phyloP scores from a whole-genome alignment of 2,329 filamentous ascomycete species.

The Basipetospora chlamydospora region DNA sequence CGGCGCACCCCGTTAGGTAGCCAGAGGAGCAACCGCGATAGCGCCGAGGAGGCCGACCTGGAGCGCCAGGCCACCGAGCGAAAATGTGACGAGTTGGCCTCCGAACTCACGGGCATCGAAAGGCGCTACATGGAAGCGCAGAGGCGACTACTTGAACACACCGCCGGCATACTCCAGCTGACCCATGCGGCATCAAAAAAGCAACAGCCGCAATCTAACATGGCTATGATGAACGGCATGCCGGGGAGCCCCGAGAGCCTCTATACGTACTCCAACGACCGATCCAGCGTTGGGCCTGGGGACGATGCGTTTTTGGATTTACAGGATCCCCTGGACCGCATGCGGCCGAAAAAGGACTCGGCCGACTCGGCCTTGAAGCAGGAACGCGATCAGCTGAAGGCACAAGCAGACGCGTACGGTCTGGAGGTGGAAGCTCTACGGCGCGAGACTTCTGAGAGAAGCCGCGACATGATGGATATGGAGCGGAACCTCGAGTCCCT shows the following conservation, averaged over 20 bases:
- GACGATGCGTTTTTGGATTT: slow-evolving; percentile 58
- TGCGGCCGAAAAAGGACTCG: slow-evolving; percentile 22
- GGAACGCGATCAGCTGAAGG: slow-evolving; percentile 24
- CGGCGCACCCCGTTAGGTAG: slow-evolving; percentile 34
- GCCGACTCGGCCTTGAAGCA: slow-evolving; percentile 35
- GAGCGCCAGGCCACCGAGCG: slow-evolving; percentile 62
- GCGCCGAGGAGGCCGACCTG: slow-evolving; percentile 49
- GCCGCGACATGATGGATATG: slow-evolving; percentile 42
- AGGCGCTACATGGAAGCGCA: slow-evolving; percentile 63
- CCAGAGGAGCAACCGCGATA: slow-evolving; percentile 31
- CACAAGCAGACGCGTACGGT: slow-evolving; percentile 18
- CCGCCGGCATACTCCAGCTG: slow-evolving; percentile 79
- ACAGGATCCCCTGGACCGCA: slow-evolving; percentile 42
- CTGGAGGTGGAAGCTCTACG: slow-evolving; percentile 22
- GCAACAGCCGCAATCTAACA: slow-evolving; percentile 16
- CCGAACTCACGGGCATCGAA: slow-evolving; percentile 68
- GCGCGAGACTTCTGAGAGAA: slow-evolving; percentile 21
- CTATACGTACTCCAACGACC: slow-evolving; percentile 50
- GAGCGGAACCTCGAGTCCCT: slow-evolving; percentile 53
- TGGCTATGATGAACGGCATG: slow-evolving; percentile 37
- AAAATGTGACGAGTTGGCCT: slow-evolving; percentile 73
- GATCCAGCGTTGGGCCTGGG: slow-evolving; percentile 40
- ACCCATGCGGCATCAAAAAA: slow-evolving; percentile 67
- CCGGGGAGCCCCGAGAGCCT: slow-evolving; percentile 67
- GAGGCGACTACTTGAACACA: slow-evolving; percentile 69